Evolutionary conservation across 2,329 filamentous ascomycete species (phyloP), one percentile per base, ranked within the genome.

Genomic region (Parasarocladium wereldwijsianum): DNA sequence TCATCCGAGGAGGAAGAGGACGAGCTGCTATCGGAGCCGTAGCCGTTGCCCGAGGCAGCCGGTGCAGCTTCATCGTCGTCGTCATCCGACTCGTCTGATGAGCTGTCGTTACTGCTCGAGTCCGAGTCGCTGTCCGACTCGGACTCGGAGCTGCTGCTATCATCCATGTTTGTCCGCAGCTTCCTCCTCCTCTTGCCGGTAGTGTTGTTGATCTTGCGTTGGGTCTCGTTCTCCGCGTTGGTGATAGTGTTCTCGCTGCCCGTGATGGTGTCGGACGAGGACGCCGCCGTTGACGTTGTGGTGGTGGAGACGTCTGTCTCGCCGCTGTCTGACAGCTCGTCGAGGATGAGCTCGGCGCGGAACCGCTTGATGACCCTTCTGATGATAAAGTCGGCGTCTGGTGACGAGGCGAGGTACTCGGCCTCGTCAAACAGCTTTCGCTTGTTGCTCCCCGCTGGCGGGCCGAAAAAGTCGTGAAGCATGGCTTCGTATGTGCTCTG

Each of bases 311-410:
- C 32, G 35, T 51, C 50, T 26, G 50, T 55, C 32, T 60, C 56
- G 14, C 58, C 62, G 28, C 53, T 55, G 30, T 65, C 62, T 1
- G 57, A 61, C n/a, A 76, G 52, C 41, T 69, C 62, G 18, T 62
- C 61, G 19, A 71, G 40, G 17, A 76, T 58, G 37, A 61, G 57
- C 47, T 76, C 70, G 7, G 70, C 66, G 18, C 72, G 66, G 58
- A 75, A 72, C 32, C 72, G 66, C 56, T 72, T 75, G 26, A 71
- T 58, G 30, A 73, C 56, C 16, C 71, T 62, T 33, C 55, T 54
- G 36, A 65, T 60, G 48, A 76, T 60, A 26, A 59, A 55, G 24
- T 55, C 45, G 31, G 56, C 57, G 33, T 71, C 64, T 8, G 62
- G 51, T 10, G 63, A 55, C 32, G 58, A 57, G 18, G 62, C 47